Conservation (phyloP, 768 basidiomycete genomes). For the Podaxis sp. region DNA sequence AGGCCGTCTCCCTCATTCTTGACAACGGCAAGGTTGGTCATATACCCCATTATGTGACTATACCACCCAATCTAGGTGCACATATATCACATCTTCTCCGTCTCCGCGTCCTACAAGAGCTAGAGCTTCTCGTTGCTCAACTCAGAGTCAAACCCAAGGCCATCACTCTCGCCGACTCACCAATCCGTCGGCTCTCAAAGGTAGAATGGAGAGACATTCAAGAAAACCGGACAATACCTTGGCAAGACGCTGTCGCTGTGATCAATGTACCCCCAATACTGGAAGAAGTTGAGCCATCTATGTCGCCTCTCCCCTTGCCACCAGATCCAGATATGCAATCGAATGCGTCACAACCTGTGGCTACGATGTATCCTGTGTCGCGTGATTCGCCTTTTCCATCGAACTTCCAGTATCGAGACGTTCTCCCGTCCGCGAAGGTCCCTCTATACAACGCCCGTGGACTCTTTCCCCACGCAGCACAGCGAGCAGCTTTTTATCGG, state of each 20-base stretch:
- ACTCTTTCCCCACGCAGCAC: slow-evolving; percentile 56
- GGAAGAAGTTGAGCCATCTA: slow-evolving; percentile 43
- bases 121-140: slow-evolving; percentile 51
- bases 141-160: slow-evolving; percentile 25
- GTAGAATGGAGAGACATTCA: slow-evolving; percentile 51
- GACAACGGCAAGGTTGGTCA: slow-evolving; percentile 28
- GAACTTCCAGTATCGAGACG: slow-evolving; percentile 13
- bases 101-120: slow-evolving; percentile 70
- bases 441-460: slow-evolving; percentile 67
- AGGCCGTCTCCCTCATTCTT: slow-evolving; percentile 34
- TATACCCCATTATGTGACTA: slow-evolving; percentile 21
- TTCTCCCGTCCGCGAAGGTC: slow-evolving; percentile 28
- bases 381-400: slow-evolving; percentile 1
- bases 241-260: slow-evolving; percentile 56
- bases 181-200: slow-evolving; percentile 63
- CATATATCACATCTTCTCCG: slow-evolving; percentile 68
- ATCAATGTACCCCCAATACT: slow-evolving; percentile 59
- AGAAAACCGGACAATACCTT: slow-evolving; percentile 42
- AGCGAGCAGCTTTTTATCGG: slow-evolving; percentile 56
- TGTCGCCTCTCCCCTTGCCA: slow-evolving; percentile 29
- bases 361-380: slow-evolving; percentile 20
- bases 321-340: slow-evolving; percentile 15
- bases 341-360: slow-evolving; percentile 25
- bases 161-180: slow-evolving; percentile 19
- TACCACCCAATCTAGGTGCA: slow-evolving; percentile 41